phyloP scores from a whole-genome alignment of 2,329 filamentous ascomycete species.

The Pseudodiploospora longispora region DNA sequence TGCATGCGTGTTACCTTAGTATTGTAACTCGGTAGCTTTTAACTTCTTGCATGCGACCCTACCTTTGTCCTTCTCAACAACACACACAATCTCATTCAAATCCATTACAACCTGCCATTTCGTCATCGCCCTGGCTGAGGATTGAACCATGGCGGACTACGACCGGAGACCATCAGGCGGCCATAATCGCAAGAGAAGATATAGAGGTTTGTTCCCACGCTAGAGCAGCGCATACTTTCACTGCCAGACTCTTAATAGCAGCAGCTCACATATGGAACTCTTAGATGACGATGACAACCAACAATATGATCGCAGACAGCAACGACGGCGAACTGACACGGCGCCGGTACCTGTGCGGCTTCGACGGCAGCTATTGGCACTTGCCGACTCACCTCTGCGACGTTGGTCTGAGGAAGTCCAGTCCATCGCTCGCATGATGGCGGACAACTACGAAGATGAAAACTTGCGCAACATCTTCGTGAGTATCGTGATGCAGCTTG shows the following conservation, averaged over 20 bases:
- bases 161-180: conserved; percentile 46
- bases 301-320: conserved; percentile 64
- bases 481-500: conserved; percentile 65
- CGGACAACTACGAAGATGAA: conserved; percentile 79
- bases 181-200: conserved; percentile 66
- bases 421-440: conserved; percentile 65
- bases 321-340: conserved; percentile 66
- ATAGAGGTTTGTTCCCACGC: conserved; percentile 54
- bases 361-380: conserved; percentile 67
- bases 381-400: conserved; percentile 75
- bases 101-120: conserved; percentile 1
- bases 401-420: conserved; percentile 72
- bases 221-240: neutral
- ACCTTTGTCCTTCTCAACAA: neutral
- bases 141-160: conserved; percentile 44
- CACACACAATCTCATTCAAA: neutral
- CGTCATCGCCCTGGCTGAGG: neutral
- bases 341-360: conserved; percentile 60
- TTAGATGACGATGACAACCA: conserved; percentile 64
- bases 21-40: no score
- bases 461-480: conserved; percentile 67
- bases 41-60: no score
- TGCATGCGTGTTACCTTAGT: no score
- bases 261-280: conserved; percentile 3
- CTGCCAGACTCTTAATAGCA: neutral